phyloP scores from a whole-genome alignment of 2,329 filamentous ascomycete genomes.

The Fusarium chlamydosporum region DNA sequence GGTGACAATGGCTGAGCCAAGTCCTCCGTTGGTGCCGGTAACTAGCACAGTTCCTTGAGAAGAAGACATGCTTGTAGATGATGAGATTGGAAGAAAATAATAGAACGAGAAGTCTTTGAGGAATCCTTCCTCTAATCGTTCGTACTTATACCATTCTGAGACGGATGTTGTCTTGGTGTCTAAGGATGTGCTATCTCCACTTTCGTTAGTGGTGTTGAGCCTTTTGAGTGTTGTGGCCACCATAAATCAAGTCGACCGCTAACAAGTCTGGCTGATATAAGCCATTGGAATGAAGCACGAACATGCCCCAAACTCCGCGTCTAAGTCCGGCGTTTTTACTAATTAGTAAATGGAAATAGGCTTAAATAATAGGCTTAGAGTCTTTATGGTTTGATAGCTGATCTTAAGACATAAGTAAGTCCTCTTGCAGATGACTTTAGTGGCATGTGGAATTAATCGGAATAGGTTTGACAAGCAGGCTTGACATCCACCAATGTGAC shows the following conservation, averaged over 20 bases:
- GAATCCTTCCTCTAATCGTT: not conserved
- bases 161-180: not conserved
- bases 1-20: constrained; percentile 55
- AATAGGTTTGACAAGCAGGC: not conserved
- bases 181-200: not conserved
- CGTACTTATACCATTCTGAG: constrained; percentile 35
- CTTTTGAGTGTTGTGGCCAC: not conserved
- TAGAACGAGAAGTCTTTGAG: not conserved
- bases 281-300: constrained; percentile 27
- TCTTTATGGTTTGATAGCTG: not conserved
- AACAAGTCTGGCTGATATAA: constrained; percentile 48
- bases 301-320: not conserved
- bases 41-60: constrained; percentile 54
- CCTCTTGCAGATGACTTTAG: not conserved
- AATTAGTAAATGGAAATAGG: not conserved
- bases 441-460: not conserved
- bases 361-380: not conserved
- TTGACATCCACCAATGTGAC: not conserved
- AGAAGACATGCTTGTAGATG: constrained; percentile 24
- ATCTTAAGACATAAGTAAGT: too few species aligned
- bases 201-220: constrained; percentile 31
- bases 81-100: not conserved
- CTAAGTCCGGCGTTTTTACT: not conserved
- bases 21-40: constrained; percentile 58
- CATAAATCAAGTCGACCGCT: not conserved